Evolutionary conservation across 2,329 filamentous ascomycete genomes (phyloP).

Genomic region (Cucurbitaria berberidis): DNA sequence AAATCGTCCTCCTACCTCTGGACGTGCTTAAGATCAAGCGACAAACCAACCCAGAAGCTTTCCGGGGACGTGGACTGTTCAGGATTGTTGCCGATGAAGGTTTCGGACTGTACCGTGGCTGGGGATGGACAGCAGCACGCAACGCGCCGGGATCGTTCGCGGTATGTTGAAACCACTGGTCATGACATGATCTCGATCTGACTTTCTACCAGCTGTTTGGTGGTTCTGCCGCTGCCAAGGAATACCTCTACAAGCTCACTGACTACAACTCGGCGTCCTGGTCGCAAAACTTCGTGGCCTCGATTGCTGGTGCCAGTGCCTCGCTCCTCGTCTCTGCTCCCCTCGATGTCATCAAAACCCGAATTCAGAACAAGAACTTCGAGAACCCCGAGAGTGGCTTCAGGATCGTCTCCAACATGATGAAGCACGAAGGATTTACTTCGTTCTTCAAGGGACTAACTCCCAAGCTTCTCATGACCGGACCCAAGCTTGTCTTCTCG

Average conservation of each 20-base stretch:
- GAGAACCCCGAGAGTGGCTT: constrained; percentile 96
- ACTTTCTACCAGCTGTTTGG: constrained; percentile 76
- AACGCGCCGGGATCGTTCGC: constrained; percentile 98
- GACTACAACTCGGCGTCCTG: constrained; percentile 97
- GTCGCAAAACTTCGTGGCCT: constrained; percentile 97
- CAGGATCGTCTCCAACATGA: constrained; percentile 90
- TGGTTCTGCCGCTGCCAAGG: constrained; percentile 95
- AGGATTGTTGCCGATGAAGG: constrained; percentile 92
- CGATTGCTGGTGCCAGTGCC: constrained; percentile 90
- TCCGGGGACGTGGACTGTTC: constrained; percentile 89
- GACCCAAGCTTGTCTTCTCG: constrained; percentile 97
- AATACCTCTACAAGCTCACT: constrained; percentile 85
- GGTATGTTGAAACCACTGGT: constrained; percentile 60
- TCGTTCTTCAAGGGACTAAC: constrained; percentile 98
- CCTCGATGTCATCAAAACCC: constrained; percentile 97
- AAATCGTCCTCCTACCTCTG: constrained; percentile 92
- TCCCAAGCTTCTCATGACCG: constrained; percentile 98
- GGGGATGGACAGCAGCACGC: constrained; percentile 95
- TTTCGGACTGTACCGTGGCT: constrained; percentile 92
- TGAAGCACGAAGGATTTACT: constrained; percentile 81
- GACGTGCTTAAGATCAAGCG: constrained; percentile 99
- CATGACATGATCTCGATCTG: constrained; percentile 8
- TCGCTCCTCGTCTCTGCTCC: constrained; percentile 98
- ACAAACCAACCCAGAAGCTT: constrained; percentile 98
- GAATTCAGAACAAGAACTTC: constrained; percentile 97